A percentile compares a stretch with the other conserved stretches of the same genome.
Conservation (phyloP, 768 basidiomycete species). For the Pulveroboletus sp. region DNA sequence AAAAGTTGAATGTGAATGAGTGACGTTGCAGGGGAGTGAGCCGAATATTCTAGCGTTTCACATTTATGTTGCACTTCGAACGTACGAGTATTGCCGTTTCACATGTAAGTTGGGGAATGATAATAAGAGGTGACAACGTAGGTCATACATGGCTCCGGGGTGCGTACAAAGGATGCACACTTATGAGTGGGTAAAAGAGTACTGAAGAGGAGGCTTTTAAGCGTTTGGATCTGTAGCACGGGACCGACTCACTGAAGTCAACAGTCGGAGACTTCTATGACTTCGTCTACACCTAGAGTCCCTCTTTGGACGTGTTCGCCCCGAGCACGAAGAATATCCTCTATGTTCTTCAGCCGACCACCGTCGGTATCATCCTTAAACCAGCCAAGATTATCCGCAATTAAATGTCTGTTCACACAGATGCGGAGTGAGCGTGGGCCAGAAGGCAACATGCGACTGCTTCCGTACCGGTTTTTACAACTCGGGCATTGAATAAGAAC, state of each 20-base stretch:
- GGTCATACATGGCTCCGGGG: slow-evolving; percentile 5
- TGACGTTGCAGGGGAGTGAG: not conserved
- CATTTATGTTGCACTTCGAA: not conserved
- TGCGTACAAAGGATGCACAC: not conserved
- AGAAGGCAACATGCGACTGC: not conserved
- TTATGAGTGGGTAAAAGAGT: not conserved
- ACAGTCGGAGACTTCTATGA: slow-evolving; percentile 48
- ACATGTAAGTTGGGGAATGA: not conserved
- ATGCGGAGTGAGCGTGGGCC: not conserved
- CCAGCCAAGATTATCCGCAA: slow-evolving; percentile 90
- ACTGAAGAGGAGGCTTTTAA: not conserved
- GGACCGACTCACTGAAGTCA: slow-evolving; percentile 10
- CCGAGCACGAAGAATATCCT: slow-evolving; percentile 71
- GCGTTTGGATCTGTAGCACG: not conserved
- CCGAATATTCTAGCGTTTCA: not conserved
- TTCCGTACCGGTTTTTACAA: slow-evolving; percentile 75
- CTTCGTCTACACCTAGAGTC: slow-evolving; percentile 42
- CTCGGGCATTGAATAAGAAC: slow-evolving; percentile 89
- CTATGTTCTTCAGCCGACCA: slow-evolving; percentile 72
- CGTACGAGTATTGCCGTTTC: not conserved
- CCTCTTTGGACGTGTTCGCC: slow-evolving; percentile 71
- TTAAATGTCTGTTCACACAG: slow-evolving; percentile 54
- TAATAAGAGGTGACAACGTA: not conserved
- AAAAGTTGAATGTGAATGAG: not conserved
- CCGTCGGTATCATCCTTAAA: slow-evolving; percentile 78